These are phyloP conservation scores for Nicotiana tabacum DNA, from an alignment of 257 asterid species.

Conservation along the genomic window DNA sequence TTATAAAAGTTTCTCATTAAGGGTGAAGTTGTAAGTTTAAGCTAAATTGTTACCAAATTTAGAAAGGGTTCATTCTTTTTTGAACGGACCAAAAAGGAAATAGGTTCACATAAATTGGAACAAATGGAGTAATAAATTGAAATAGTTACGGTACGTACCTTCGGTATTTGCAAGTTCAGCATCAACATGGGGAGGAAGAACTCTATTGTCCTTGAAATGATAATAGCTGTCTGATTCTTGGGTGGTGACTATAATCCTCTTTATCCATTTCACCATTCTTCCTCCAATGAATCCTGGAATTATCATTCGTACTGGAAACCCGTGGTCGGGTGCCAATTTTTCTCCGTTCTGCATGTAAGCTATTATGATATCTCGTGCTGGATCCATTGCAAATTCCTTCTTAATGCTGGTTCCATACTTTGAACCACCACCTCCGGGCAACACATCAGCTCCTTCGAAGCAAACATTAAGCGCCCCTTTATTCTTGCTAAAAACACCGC, in stretches of 20 bases:
- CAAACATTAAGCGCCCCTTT: conserved; percentile 65
- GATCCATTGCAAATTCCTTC: conserved; percentile 76
- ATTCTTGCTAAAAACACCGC: conserved; percentile 51
- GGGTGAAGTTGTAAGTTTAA: too few species aligned
- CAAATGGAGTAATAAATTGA: too few species aligned
- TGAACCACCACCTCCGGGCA: conserved; percentile 95
- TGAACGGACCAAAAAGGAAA: too few species aligned
- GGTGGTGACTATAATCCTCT: conserved; percentile 62
- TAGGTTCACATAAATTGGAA: too few species aligned
- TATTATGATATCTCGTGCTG: conserved; percentile 60
- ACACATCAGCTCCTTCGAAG: conserved; percentile 83
- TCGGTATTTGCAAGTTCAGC: conserved; percentile 83
- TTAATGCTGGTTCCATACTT: conserved; percentile 73
- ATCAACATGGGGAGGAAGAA: conserved; percentile 84
- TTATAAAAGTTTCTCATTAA: too few species aligned
- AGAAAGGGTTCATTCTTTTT: too few species aligned
- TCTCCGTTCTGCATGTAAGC: conserved; percentile 96
- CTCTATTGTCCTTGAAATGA: conserved; percentile 70
- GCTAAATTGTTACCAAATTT: too few species aligned
- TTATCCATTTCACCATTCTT: conserved; percentile 94
- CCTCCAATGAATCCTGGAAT: conserved; percentile 95
- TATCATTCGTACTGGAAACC: conserved; percentile 77
- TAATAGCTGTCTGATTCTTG: conserved; percentile 67
- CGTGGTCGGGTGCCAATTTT: conserved; percentile 66
- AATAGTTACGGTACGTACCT: conserved; percentile 39